These are phyloP conservation scores for Turritis glabra DNA, from an alignment of 345 rosid species.

Conservation along the genomic window DNA sequence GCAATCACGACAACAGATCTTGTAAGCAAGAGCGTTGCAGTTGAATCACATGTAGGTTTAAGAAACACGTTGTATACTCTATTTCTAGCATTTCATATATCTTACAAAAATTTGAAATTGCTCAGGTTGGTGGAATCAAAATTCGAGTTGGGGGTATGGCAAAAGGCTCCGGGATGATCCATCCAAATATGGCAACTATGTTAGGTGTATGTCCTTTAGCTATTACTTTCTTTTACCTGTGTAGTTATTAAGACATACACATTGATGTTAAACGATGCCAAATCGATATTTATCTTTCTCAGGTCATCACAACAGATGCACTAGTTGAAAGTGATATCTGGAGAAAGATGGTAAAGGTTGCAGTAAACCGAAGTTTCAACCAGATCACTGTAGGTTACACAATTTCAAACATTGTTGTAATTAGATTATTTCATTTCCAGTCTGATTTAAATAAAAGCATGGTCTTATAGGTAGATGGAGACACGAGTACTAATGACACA, in stretches of 20 bases:
- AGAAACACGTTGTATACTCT: not conserved
- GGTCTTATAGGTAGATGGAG: slow-evolving; percentile 83
- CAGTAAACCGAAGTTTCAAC: slow-evolving; percentile 94
- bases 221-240: slow-evolving; percentile 10
- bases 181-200: slow-evolving; percentile 97
- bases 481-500: slow-evolving; percentile 91
- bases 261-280: not conserved
- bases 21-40: slow-evolving; percentile 94
- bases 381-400: slow-evolving; percentile 77
- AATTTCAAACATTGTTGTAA: not conserved
- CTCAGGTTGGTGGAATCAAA: slow-evolving; percentile 71
- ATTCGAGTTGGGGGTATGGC: slow-evolving; percentile 94
- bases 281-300: slow-evolving; percentile 35
- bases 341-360: slow-evolving; percentile 84
- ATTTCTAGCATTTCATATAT: not conserved
- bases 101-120: slow-evolving; percentile 1
- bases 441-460: not conserved
- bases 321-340: slow-evolving; percentile 79
- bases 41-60: slow-evolving; percentile 63
- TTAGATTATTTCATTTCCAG: not conserved
- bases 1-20: slow-evolving; percentile 97
- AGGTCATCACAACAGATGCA: slow-evolving; percentile 95
- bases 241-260: not conserved
- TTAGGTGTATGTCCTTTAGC: slow-evolving; percentile 68
- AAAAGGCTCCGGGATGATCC: slow-evolving; percentile 99